Base-by-base conservation (phyloP, 192 early-diverging fungal species). In the Backusella macrospora region DNA sequence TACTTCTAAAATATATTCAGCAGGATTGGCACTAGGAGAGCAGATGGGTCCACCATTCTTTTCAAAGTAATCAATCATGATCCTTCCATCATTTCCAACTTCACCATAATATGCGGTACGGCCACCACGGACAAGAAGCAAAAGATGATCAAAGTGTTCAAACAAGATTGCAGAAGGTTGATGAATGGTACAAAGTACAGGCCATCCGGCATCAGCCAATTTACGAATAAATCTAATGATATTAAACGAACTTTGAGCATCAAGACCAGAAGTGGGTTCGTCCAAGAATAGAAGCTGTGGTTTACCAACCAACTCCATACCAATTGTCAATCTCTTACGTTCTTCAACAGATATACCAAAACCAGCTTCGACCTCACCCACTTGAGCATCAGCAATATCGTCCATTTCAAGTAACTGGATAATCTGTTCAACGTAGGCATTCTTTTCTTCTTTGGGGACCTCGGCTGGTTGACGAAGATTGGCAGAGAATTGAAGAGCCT, bases 181-280 rank as follows among this genome's bases (percentile, higher is more conserved):
- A 80, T 96, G 95, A 66, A 96, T 96, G 10, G 92, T 94, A 78
- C 87, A 96, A 66, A 88, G 88, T 65, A 91, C 91, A 59, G 88
- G 89, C 83, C 88, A 89, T 48, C 88, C 90, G 38, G 84, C 84
- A 64, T 88, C 82, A 39, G 91, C 85, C 72, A 90, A 73, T 69
- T 83, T 81, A 76, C 85, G 87, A 88, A 92, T 82, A 80, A 95
- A 91, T 71, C 90, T 84, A 73, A 91, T 82, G 72, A 92, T 84
- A 83, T 93, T 89, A 76, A 89, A 90, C 0, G 93, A 90, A 13
- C 92, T 84, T 74, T 96, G 93, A 13, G 90, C 88, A 77, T 92
- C 91, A 8, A 92, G 80, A n/a, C 96, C 96, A 37, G 91, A 93
- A 1, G 94, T 96, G 21, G 96, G 96, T 78, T 93, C 96, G 81